Evolutionary conservation across 257 asterid genomes (phyloP).

Genomic region (Euphrasia confusa): DNA sequence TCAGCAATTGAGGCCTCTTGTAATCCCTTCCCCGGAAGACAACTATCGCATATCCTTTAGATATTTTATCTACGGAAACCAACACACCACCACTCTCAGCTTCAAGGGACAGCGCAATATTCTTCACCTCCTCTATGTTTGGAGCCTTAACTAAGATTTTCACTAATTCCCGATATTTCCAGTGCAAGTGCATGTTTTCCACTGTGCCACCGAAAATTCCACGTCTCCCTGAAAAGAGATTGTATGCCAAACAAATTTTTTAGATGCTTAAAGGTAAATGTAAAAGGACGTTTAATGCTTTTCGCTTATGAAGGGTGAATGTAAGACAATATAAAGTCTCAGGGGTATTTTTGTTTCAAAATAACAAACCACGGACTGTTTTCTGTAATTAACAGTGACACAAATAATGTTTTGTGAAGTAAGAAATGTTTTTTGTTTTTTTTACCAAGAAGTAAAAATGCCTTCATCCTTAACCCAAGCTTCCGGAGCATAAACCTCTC

Average conservation of each 20-base stretch:
- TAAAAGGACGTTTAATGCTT: not conserved
- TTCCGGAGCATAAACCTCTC: slow-evolving; percentile 97
- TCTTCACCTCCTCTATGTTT: slow-evolving; percentile 63
- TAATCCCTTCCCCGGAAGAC: slow-evolving; percentile 92
- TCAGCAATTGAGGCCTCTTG: slow-evolving; percentile 55
- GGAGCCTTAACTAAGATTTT: slow-evolving; percentile 80
- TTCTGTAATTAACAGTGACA: not conserved
- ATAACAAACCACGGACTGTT: not conserved
- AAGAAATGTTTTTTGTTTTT: not conserved
- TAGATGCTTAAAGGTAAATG: not conserved
- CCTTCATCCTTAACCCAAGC: slow-evolving; percentile 97
- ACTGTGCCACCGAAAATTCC: slow-evolving; percentile 97
- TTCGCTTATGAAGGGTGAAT: not conserved
- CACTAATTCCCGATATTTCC: slow-evolving; percentile 91
- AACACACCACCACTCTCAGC: slow-evolving; percentile 94
- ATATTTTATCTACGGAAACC: slow-evolving; percentile 88
- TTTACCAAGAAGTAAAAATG: slow-evolving; percentile 90
- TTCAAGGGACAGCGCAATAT: slow-evolving; percentile 82
- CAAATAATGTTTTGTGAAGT: slow-evolving; percentile 11
- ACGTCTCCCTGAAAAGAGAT: slow-evolving; percentile 73
- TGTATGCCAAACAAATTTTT: slow-evolving; percentile 18
- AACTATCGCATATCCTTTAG: slow-evolving; percentile 85
- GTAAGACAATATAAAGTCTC: not conserved
- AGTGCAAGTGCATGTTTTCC: slow-evolving; percentile 98
- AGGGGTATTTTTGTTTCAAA: not conserved